phyloP scores from a whole-genome alignment of 2,329 filamentous ascomycete genomes.

The Lasiodiplodia gonubiensis region DNA sequence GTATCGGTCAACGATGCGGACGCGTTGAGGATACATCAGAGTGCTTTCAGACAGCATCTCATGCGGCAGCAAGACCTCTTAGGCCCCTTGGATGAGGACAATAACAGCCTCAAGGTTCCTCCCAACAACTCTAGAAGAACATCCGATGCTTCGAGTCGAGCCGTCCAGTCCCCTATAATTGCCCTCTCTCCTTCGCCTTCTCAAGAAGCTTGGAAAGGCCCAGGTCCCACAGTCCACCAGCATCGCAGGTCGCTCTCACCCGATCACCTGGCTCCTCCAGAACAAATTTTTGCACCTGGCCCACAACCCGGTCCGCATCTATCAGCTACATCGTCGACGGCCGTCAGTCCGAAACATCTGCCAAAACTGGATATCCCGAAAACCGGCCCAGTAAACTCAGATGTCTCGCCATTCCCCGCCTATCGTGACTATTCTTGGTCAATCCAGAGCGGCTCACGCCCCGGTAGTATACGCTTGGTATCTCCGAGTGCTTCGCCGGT shows the following conservation, averaged over 20 bases:
- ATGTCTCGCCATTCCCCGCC: conserved; percentile 68
- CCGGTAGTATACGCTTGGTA: conserved; percentile 64
- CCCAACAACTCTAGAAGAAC: conserved; percentile 19
- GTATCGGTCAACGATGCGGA: conserved; percentile 66
- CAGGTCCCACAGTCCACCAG: conserved; percentile 37
- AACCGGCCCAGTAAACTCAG: conserved; percentile 23
- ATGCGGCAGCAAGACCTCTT: conserved; percentile 38
- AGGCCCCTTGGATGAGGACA: conserved; percentile 42
- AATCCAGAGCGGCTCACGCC: conserved; percentile 50
- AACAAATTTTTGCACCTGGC: conserved; percentile 34
- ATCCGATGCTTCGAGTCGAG: conserved; percentile 20
- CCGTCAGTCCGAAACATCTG: conserved; percentile 38
- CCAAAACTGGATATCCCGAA: conserved; percentile 51
- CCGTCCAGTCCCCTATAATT: conserved; percentile 43
- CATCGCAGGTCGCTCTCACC: conserved; percentile 35
- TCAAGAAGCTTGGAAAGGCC: conserved; percentile 35
- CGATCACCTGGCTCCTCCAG: conserved; percentile 47
- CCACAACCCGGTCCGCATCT: background rate
- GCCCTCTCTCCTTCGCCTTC: conserved; percentile 49
- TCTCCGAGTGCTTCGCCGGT: conserved; percentile 55
- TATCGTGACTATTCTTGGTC: conserved; percentile 63
- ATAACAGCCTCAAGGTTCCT: conserved; percentile 13
- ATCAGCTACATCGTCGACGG: conserved; percentile 11
- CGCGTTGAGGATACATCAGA: conserved; percentile 52
- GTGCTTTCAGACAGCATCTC: conserved; percentile 31